Conservation (phyloP, 768 basidiomycete genomes). For the Podaxis sp. region DNA sequence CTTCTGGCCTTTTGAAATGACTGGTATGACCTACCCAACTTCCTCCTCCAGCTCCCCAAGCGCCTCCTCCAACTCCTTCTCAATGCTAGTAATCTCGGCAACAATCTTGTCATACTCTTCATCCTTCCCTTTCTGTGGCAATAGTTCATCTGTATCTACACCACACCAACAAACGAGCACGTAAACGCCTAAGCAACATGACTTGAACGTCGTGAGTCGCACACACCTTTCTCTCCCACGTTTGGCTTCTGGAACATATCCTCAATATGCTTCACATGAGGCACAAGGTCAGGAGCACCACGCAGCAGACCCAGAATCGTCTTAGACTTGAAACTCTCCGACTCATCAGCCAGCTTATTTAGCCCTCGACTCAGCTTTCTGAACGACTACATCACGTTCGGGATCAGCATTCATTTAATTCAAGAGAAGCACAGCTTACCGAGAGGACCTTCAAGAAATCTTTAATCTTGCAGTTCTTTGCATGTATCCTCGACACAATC, state of each 20-base stretch:
- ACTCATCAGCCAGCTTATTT: constrained; percentile 55
- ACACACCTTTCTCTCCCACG: constrained; percentile 51
- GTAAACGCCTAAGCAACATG: no score
- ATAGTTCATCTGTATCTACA: constrained; percentile 65
- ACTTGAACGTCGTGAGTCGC: not conserved
- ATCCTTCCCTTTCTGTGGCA: constrained; percentile 85
- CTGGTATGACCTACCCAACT: constrained; percentile 49
- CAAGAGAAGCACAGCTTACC: constrained; percentile 36
- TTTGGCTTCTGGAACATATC: constrained; percentile 60
- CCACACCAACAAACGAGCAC: constrained; percentile 7
- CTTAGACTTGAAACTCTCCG: constrained; percentile 75
- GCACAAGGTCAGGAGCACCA: constrained; percentile 75
- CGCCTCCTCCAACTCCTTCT: constrained; percentile 67
- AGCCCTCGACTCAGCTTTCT: constrained; percentile 71
- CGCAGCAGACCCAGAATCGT: constrained; percentile 76
- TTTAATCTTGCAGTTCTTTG: constrained; percentile 81
- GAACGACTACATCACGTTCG: constrained; percentile 56
- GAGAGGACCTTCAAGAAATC: constrained; percentile 85
- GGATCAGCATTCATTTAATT: not conserved
- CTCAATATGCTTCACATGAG: constrained; percentile 71
- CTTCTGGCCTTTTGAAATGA: not conserved
- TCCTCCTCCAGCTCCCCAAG: constrained; percentile 67
- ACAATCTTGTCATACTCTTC: constrained; percentile 79
- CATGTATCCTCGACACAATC: constrained; percentile 92
- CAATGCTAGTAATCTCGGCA: constrained; percentile 67